These are phyloP conservation scores for Aureobasidium vineae DNA, from an alignment of 2,329 filamentous ascomycete species.

Conservation along the genomic window DNA sequence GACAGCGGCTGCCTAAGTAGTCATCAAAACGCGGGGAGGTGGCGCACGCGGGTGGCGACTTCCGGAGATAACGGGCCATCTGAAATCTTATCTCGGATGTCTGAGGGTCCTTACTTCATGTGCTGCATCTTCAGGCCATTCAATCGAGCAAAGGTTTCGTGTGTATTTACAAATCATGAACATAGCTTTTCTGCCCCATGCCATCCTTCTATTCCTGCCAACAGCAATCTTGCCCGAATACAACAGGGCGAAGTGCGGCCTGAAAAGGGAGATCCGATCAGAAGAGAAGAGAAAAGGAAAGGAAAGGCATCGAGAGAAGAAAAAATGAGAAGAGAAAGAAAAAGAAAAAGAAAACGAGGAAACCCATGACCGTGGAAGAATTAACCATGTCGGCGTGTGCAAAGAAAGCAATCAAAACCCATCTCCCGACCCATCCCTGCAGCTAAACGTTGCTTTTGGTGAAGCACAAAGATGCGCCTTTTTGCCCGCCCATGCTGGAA, in stretches of 20 bases:
- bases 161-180: slow-evolving; percentile 24
- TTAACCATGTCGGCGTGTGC: slow-evolving; percentile 22
- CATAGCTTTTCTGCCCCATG: slow-evolving; percentile 21
- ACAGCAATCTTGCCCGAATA: slow-evolving; percentile 12
- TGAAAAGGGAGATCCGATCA: neutral
- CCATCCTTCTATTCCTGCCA: slow-evolving; percentile 18
- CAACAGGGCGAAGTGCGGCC: slow-evolving; percentile 14
- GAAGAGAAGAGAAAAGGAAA: neutral
- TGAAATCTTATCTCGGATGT: neutral
- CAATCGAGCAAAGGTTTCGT: slow-evolving; percentile 5
- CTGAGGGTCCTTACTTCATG: neutral
- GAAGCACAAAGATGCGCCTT: slow-evolving; percentile 25
- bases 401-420: slow-evolving; percentile 15
- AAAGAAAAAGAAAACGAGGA: neutral
- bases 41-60: slow-evolving; percentile 14
- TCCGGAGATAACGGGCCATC: neutral
- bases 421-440: slow-evolving; percentile 20
- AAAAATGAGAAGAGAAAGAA: neutral
- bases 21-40: neutral
- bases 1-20: slow-evolving; percentile 14
- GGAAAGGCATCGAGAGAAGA: neutral
- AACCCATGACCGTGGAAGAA: neutral
- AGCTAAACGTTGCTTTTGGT: slow-evolving; percentile 24
- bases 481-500: slow-evolving; percentile 25
- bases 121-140: neutral